Base-by-base conservation (phyloP, 352 stramenopile genomes). In the Elongisporangium prolatum region DNA sequence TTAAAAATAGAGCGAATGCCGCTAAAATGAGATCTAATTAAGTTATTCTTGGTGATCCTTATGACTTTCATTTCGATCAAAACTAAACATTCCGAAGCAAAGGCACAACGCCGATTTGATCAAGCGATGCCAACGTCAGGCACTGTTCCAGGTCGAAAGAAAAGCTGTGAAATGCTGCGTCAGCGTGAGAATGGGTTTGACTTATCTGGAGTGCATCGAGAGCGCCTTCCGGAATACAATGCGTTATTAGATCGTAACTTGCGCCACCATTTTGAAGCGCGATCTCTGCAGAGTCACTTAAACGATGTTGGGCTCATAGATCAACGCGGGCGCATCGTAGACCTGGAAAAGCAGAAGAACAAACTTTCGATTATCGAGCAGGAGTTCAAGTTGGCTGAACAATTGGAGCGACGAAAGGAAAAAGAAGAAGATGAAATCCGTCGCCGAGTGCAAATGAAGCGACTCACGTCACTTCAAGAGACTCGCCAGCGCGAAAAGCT, bases 341-440 rank as follows among this genome's bases (percentile, higher is more conserved):
- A 97, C 63, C 62, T 95, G 10, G 86, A 94, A 22, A 90, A 91
- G 59, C 84, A 97, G 49, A 95, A 93, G 64, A 74, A 77, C 8
- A 96, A 97, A 62, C 71, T 97, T 18, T 82, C 85, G 49, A 97
- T 97, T 48, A 95, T 97, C 54, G 88, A 97, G 69, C 88, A 96
- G 64, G 89, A 97, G 60, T 97, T 97, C 65, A 89, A 88, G 52
- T 64, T 89, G 44, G 91, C 89, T 0, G 89, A 97, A 64, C 80
- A 88, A 38, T 72, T 71, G 6, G 87, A 97, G 57, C 63, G 75
- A 14, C 74, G 74, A 48, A 76, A 81, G 17, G 71, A 89, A 48
- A 80, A 77, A 20, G 91, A 97, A 56, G 91, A 97, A 54, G 75
- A 93, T 20, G 86, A 97, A 55, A 84, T 96, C 55, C 82, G 85